Evolutionary conservation across 2,329 filamentous ascomycete species (phyloP).

Genomic region (Fusarium nelsonii): DNA sequence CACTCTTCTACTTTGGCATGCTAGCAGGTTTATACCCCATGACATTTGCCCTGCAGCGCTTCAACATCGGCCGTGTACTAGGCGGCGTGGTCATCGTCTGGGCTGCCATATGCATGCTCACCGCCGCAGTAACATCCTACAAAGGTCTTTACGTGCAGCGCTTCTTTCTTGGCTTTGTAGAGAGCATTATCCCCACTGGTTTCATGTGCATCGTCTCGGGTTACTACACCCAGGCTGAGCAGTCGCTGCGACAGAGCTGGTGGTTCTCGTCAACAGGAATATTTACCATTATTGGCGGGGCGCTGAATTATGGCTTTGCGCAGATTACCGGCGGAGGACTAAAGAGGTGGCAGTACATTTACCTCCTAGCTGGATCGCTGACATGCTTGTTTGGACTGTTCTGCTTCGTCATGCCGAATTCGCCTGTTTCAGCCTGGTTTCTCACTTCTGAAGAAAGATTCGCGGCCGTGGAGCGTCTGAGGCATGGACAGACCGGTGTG

Average conservation of each 20-base stretch:
- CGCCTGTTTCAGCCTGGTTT: conserved; percentile 77
- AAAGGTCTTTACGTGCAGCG: conserved; percentile 74
- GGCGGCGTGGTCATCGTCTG: conserved; percentile 74
- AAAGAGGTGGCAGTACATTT: conserved; percentile 77
- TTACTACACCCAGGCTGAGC: conserved; percentile 75
- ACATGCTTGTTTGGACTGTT: conserved; percentile 74
- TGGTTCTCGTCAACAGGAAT: conserved; percentile 73
- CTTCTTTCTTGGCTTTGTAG: conserved; percentile 73
- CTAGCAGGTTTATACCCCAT: conserved; percentile 79
- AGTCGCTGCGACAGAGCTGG: conserved; percentile 73
- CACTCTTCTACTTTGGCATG: conserved; percentile 85
- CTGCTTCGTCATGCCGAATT: conserved; percentile 75
- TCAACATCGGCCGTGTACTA: conserved; percentile 73
- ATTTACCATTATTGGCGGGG: conserved; percentile 73
- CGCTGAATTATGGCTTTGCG: conserved; percentile 75
- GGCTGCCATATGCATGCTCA: conserved; percentile 75
- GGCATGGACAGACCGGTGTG: conserved; percentile 73
- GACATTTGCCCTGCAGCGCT: conserved; percentile 77
- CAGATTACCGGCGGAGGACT: conserved; percentile 68
- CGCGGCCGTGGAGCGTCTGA: conserved; percentile 72
- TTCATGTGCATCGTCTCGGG: conserved; percentile 74
- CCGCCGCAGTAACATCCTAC: conserved; percentile 73
- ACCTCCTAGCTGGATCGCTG: conserved; percentile 72
- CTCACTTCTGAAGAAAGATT: conserved; percentile 71
- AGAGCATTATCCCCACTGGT: conserved; percentile 73